Evolutionary conservation across 2,329 filamentous ascomycete species (phyloP).

Genomic region (Davidsoniella eucalypti): DNA sequence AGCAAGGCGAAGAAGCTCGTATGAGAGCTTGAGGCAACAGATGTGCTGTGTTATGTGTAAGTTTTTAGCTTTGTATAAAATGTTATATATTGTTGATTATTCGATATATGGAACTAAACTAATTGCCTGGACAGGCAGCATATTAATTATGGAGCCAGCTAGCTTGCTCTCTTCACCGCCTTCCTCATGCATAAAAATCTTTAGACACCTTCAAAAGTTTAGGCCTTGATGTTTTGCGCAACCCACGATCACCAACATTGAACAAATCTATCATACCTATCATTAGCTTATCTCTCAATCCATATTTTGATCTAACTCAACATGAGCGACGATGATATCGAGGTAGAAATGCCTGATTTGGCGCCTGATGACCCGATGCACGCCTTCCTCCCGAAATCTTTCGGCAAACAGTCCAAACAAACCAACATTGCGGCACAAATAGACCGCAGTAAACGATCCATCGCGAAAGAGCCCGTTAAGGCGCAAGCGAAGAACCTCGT

Average conservation of each 20-base stretch:
- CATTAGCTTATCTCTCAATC: too few relatives aligned
- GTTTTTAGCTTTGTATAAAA: too few relatives aligned
- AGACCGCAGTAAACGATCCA: constrained; percentile 50
- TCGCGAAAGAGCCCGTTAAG: constrained; percentile 13
- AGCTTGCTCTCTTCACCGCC: too few relatives aligned
- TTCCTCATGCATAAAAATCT: too few relatives aligned
- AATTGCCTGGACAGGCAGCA: too few relatives aligned
- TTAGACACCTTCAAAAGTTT: too few relatives aligned
- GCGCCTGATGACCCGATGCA: constrained; percentile 53
- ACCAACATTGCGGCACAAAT: constrained; percentile 68
- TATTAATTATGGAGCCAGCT: too few relatives aligned
- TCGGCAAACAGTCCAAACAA: constrained; percentile 65
- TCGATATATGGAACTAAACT: too few relatives aligned
- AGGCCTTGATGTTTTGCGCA: too few relatives aligned
- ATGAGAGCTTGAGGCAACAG: constrained; percentile 17
- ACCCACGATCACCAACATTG: too few relatives aligned
- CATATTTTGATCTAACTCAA: background rate
- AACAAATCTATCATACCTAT: too few relatives aligned
- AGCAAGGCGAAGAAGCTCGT: constrained; percentile 25
- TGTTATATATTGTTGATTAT: too few relatives aligned
- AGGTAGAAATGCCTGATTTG: constrained; percentile 34
- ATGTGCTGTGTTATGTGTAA: background rate
- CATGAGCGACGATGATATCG: constrained; percentile 39
- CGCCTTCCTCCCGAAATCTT: constrained; percentile 63
- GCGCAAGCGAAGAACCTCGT: constrained; percentile 14